A percentile compares a stretch with the other conserved stretches of the same genome.
phyloP scores from a whole-genome alignment of 169 alveolate genomes.

The Eimeria praecox region DNA sequence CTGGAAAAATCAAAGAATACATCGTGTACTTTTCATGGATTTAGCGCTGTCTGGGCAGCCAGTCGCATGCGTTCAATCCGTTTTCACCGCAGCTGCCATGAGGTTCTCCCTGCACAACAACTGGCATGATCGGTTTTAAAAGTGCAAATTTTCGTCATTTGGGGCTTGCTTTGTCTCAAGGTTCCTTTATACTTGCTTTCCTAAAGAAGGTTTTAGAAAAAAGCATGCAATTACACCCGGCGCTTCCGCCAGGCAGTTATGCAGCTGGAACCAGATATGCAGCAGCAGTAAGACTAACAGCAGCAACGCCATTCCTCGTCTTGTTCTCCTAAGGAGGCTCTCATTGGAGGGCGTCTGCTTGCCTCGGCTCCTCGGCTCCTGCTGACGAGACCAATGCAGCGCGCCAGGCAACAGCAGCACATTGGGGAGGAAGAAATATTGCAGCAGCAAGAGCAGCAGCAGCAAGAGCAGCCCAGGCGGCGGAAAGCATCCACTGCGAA shows the following conservation, averaged over 20 bases:
- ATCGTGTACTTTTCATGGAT: background rate
- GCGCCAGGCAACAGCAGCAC: conserved; percentile 9
- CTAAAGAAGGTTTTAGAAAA: background rate
- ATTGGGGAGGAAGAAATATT: background rate
- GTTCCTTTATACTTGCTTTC: background rate
- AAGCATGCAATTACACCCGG: background rate
- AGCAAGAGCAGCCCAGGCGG: background rate
- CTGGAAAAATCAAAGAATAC: background rate
- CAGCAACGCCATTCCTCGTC: background rate
- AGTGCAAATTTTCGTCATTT: conserved; percentile 12
- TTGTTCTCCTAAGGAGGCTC: background rate
- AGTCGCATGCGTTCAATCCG: conserved; percentile 4
- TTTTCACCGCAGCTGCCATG: background rate
- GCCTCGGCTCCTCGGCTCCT: background rate
- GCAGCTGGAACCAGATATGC: conserved; percentile 1
- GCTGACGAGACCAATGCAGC: conserved; percentile 23
- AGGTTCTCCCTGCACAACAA: background rate
- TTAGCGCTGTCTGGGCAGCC: background rate
- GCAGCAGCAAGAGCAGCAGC: conserved; percentile 2
- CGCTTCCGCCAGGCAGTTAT: background rate
- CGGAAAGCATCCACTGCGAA: background rate
- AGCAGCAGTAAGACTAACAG: background rate
- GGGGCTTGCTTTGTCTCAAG: background rate
- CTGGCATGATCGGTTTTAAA: background rate
- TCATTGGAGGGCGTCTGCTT: conserved; percentile 9